Evolutionary conservation across 2,329 filamentous ascomycete species (phyloP), one percentile per base, ranked within the genome.

Genomic region (Scorias spongiosa): DNA sequence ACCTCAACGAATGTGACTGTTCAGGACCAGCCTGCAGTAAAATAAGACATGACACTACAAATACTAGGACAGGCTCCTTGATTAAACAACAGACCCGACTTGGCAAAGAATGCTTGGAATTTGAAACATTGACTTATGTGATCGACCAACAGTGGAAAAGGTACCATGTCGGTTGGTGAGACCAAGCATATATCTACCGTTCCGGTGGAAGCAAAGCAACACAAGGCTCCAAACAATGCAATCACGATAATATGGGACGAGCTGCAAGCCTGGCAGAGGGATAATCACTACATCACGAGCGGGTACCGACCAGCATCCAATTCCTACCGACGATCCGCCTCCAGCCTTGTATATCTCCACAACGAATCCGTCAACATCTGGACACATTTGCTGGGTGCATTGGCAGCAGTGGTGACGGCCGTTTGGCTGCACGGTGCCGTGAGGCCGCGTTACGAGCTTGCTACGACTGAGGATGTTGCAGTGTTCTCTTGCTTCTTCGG

Each of bases 401-500:
- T 81, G 1, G 51, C 73, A 30, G 78, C 82, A 45, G 57, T 75
- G 2, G 55, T 68, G 6, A 63, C 67, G 1, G 74, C 68, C 1
- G 49, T 66, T 10, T 66, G 72, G 41, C 63, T 87, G 10, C 76
- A 80, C 60, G 57, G 60, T 18, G 63, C 70, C 41, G 64, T 88
- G 32, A 67, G 68, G 10, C 75, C 81, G 32, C 75, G 84, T 8
- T 89, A 88, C 56, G 69, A 68, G 8, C 67, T 71, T 2, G 81
- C 83, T 6, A 70, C 68, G 8, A 47, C 57, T 8, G 64, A 72
- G 2, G 86, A 93, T 59, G 68, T 84, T n/a, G 49, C 77, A 30
- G 84, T 77, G 28, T 86, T 93, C 59, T 66, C 68, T 1, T 87
- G 80, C 64, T 94, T 91, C 69, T 87, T 93, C 55, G 67, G 68